phyloP scores from a whole-genome alignment of 176 grass and related monocot species.

The Avena sativa region DNA sequence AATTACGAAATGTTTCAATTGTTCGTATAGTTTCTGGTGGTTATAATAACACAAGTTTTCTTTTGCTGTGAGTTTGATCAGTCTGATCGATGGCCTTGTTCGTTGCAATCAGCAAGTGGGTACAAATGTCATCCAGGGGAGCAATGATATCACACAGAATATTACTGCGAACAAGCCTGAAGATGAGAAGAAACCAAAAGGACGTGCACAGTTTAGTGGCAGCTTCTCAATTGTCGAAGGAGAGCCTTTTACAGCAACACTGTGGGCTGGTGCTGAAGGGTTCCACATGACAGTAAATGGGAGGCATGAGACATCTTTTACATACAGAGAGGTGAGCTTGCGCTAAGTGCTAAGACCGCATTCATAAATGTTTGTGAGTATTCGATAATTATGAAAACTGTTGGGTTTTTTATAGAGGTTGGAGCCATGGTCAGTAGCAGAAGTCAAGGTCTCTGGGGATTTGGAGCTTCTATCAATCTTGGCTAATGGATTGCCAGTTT shows the following conservation, averaged over 20 bases:
- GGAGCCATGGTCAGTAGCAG: slow-evolving; percentile 86
- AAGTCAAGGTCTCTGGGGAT: slow-evolving; percentile 73
- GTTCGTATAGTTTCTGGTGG: slow-evolving; percentile 21
- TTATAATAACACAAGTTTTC: neutral
- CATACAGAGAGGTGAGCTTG: slow-evolving; percentile 77
- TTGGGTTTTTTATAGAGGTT: slow-evolving; percentile 63
- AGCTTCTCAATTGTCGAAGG: slow-evolving; percentile 69
- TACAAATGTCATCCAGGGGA: slow-evolving; percentile 35
- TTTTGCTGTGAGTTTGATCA: slow-evolving; percentile 47
- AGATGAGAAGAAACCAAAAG: slow-evolving; percentile 45
- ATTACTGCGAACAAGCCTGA: slow-evolving; percentile 48
- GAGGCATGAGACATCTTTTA: slow-evolving; percentile 79
- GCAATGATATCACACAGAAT: slow-evolving; percentile 48
- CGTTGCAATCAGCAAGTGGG: slow-evolving; percentile 76
- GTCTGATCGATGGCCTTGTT: slow-evolving; percentile 75
- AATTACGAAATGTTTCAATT: slow-evolving; percentile 19
- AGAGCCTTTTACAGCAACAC: slow-evolving; percentile 74
- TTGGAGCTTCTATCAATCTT: slow-evolving; percentile 72
- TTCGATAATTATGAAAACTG: slow-evolving; percentile 47
- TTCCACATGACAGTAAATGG: slow-evolving; percentile 94
- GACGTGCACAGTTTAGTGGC: slow-evolving; percentile 49
- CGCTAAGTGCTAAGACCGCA: neutral
- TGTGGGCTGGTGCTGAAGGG: slow-evolving; percentile 80
- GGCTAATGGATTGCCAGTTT: slow-evolving; percentile 77
- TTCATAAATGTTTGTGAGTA: slow-evolving; percentile 30